These are phyloP conservation scores for Debaryomyces sp. DNA, from an alignment of 1,139 yeast species.

Conservation along the genomic window DNA sequence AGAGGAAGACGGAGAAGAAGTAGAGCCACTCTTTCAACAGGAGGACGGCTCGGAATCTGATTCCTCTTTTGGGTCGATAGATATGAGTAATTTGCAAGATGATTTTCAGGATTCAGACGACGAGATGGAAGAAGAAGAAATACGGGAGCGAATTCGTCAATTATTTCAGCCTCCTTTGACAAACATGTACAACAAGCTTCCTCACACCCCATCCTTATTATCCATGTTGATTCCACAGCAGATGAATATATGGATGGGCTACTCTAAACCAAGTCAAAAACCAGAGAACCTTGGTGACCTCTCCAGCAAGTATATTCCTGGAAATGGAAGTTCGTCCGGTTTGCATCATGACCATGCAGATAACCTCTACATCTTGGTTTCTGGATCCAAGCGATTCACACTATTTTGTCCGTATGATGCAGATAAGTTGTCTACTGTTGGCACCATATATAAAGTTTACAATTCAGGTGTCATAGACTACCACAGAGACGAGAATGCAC, in stretches of 20 bases:
- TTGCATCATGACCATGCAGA: slow-evolving; percentile 85
- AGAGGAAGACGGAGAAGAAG: slow-evolving; percentile 15
- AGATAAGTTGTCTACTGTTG: slow-evolving; percentile 58
- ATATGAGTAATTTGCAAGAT: slow-evolving; percentile 49
- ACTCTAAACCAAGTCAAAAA: slow-evolving; percentile 16
- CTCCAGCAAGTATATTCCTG: slow-evolving; percentile 53
- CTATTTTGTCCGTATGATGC: slow-evolving; percentile 66
- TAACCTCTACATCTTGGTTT: slow-evolving; percentile 61
- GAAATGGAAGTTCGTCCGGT: slow-evolving; percentile 66
- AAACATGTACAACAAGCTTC: slow-evolving; percentile 39
- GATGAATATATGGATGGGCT: slow-evolving; percentile 74
- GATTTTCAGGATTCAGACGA: slow-evolving; percentile 48
- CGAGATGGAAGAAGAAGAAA: slow-evolving; percentile 14
- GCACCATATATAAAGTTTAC: slow-evolving; percentile 51
- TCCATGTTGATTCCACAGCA: slow-evolving; percentile 61
- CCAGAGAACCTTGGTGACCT: slow-evolving; percentile 16
- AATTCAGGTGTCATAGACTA: slow-evolving; percentile 71
- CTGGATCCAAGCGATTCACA: slow-evolving; percentile 69
- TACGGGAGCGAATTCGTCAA: slow-evolving; percentile 34
- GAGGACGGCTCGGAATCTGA: slow-evolving; percentile 1
- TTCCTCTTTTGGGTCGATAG: slow-evolving; percentile 38
- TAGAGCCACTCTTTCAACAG: slow-evolving; percentile 12
- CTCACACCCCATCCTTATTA: slow-evolving; percentile 46
- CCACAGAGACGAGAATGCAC: slow-evolving; percentile 51
- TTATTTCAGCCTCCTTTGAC: slow-evolving; percentile 67